Evolutionary conservation across 768 basidiomycete genomes (phyloP), one percentile per base, ranked within the genome.

Genomic region (Boletus speciosus): DNA sequence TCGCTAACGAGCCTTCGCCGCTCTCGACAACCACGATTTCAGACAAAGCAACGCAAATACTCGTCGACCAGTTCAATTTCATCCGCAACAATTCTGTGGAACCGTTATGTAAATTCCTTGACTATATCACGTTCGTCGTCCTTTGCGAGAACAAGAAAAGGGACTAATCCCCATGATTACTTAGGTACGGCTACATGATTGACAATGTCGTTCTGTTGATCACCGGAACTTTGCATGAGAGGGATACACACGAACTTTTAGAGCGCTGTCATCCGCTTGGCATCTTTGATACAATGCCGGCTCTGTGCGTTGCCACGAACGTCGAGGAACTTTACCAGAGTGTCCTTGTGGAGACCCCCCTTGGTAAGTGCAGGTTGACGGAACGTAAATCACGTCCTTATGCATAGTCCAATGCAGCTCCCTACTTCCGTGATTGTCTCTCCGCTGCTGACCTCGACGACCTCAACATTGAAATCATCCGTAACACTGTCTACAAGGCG

Each of bases 391-490:
- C 51, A 19, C 23, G 10, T 41, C 41, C 57, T 57, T 11, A 57
- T 25, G 23, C 49, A 27, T 42, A 35, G 16, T 39, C 9, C 34
- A 25, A 36, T 41, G 7, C 49, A 81, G 97, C 97, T 2, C 93
- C 93, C 8, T 99, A 98, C 76, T 99, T 99, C 81, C 87, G 91
- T 25, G 89, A 93, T 63, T 98, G 95, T 68, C 80, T 98, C 25
- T 89, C 94, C 35, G 96, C 97, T 16, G 84, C 90, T 41, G 97
- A 99, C 70, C 83, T 99, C 44, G 97, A 99, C 69, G 97, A 98
- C 70, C 85, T 98, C 54, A 98, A 99, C 77, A 98, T 99, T 66
- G 97, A 99, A 76, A 97, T 99, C 74, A 95, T 99, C 73, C 92
- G 97, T 41, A 98, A 98, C 75, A 95, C 96, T 1, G 88, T 99